Evolutionary conservation across 208 protist species (phyloP).

Genomic region (Kentomonas sorsogonicus): DNA sequence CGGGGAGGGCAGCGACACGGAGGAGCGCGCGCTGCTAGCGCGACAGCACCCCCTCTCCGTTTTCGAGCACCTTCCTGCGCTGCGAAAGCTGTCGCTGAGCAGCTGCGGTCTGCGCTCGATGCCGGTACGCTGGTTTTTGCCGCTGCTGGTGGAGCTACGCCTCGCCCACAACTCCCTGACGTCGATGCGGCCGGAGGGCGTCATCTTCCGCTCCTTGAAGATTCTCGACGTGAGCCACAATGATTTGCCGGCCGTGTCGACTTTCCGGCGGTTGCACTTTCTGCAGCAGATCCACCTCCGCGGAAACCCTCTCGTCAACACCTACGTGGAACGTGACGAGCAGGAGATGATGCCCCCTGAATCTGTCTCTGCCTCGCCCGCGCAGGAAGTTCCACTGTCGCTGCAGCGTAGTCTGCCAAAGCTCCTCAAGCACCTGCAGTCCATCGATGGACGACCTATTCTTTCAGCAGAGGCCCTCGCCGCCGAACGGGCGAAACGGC

Average conservation of each 20-base stretch:
- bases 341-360: neutral
- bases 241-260: slow-evolving; percentile 29
- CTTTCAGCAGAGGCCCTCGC: slow-evolving; percentile 16
- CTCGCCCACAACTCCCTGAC: slow-evolving; percentile 59
- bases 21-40: slow-evolving; percentile 8
- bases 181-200: slow-evolving; percentile 70
- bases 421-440: slow-evolving; percentile 37
- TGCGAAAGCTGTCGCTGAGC: slow-evolving; percentile 81
- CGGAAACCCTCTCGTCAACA: slow-evolving; percentile 57
- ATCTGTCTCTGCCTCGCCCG: neutral
- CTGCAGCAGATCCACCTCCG: slow-evolving; percentile 57
- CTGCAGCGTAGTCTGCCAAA: slow-evolving; percentile 23
- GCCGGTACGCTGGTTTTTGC: slow-evolving; percentile 73
- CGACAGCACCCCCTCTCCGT: slow-evolving; percentile 67
- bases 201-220: slow-evolving; percentile 75
- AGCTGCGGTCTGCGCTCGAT: slow-evolving; percentile 55
- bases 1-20: slow-evolving; percentile 8
- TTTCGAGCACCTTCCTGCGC: slow-evolving; percentile 46
- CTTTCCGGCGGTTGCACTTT: slow-evolving; percentile 73
- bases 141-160: slow-evolving; percentile 70
- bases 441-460: slow-evolving; percentile 37
- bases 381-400: slow-evolving; percentile 10
- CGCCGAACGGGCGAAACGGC: neutral
- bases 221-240: slow-evolving; percentile 84
- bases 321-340: slow-evolving; percentile 16